Conservation (phyloP, 2,329 filamentous ascomycete genomes). For the Septoria linicola region DNA sequence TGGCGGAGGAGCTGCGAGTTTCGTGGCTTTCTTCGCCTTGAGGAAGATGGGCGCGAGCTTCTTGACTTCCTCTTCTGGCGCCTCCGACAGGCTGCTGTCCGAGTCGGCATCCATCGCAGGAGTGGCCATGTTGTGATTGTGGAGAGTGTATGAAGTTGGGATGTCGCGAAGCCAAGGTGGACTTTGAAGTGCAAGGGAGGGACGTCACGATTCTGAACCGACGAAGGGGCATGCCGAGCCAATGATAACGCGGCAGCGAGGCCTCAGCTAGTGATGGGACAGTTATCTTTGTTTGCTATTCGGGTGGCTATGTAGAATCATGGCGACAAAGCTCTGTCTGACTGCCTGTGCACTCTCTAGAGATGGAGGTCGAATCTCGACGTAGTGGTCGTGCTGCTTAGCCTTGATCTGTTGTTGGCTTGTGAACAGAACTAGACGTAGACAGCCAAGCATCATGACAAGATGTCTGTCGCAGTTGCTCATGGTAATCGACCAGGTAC, state of each 20-base stretch:
- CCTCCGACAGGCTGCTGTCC: constrained; percentile 58
- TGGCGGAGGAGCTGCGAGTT: constrained; percentile 48
- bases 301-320: constrained; percentile 20
- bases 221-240: constrained; percentile 12
- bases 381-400: no score
- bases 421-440: no score
- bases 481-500: no score
- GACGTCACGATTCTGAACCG: constrained; percentile 23
- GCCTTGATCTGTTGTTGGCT: no score
- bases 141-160: constrained; percentile 25
- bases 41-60: constrained; percentile 41
- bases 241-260: constrained; percentile 22
- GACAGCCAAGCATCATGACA: no score
- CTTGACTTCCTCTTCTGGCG: constrained; percentile 57
- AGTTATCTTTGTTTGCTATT: constrained; percentile 20
- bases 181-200: constrained; percentile 16
- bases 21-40: constrained; percentile 44
- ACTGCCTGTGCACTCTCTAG: no score
- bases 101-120: constrained; percentile 52
- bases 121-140: constrained; percentile 35
- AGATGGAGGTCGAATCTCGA: no score
- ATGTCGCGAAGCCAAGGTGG: constrained; percentile 16
- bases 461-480: no score
- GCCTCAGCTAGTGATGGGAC: constrained; percentile 16
- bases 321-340: neutral